A percentile compares a stretch with the other conserved stretches of the same genome.
Conservation (phyloP, 768 basidiomycete genomes). For the Rossbeevera mucosa region DNA sequence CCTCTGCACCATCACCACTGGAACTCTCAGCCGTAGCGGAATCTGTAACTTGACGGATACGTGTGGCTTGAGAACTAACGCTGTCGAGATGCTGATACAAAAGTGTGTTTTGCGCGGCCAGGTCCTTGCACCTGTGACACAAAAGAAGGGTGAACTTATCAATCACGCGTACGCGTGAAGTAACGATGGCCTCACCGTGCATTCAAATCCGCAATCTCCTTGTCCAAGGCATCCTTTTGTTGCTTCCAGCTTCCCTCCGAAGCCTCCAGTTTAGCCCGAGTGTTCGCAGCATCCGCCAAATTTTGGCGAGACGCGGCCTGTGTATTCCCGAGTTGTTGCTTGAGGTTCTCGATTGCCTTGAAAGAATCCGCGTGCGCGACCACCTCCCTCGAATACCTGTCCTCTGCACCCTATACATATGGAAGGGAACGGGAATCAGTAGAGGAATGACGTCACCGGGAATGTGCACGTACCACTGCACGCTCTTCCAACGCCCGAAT, state of each 20-base stretch:
- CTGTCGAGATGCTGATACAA: slow-evolving; percentile 83
- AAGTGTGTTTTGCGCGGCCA: slow-evolving; percentile 68
- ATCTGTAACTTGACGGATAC: slow-evolving; percentile 69
- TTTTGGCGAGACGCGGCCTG: slow-evolving; percentile 56
- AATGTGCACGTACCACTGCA: slow-evolving; percentile 47
- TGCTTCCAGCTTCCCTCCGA: slow-evolving; percentile 79
- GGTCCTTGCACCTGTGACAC: slow-evolving; percentile 58
- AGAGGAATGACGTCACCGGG: not conserved
- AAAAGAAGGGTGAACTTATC: not conserved
- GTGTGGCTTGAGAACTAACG: slow-evolving; percentile 75
- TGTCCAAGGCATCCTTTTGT: slow-evolving; percentile 72
- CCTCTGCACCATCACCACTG: slow-evolving; percentile 40
- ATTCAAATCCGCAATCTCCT: slow-evolving; percentile 70
- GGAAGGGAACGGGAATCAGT: not conserved
- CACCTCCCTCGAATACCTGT: slow-evolving; percentile 77
- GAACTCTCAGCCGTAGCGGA: slow-evolving; percentile 36
- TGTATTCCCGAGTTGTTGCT: slow-evolving; percentile 51
- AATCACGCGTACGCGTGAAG: not conserved
- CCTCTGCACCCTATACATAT: slow-evolving; percentile 58
- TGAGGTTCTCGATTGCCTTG: slow-evolving; percentile 62
- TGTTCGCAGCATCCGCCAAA: slow-evolving; percentile 62
- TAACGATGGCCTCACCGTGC: slow-evolving; percentile 46
- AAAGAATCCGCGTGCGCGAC: slow-evolving; percentile 82
- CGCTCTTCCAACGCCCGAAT: slow-evolving; percentile 65
- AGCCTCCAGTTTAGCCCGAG: slow-evolving; percentile 62